Percentiles rank a stretch among this genome's conserved stretches.
phyloP scores from a whole-genome alignment of 129 eudicot genomes.

The Oenanthe sinensis region DNA sequence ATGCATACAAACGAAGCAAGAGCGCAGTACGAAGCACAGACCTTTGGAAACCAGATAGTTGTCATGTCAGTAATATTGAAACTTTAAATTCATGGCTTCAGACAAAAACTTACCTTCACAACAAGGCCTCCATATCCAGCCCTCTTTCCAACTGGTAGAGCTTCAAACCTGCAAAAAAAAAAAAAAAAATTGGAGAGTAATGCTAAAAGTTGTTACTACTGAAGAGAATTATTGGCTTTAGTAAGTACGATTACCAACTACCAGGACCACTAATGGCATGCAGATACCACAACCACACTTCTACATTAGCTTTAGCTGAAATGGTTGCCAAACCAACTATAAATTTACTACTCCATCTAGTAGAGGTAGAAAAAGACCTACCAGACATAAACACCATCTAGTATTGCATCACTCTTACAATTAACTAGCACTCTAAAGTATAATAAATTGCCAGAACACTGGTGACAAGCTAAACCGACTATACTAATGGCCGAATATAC shows the following conservation, averaged over 20 bases:
- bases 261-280: conserved; percentile 14
- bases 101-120: conserved; percentile 38
- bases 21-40: background rate
- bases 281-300: conserved; percentile 7
- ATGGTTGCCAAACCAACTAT: background rate
- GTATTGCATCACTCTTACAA: background rate
- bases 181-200: conserved; percentile 11
- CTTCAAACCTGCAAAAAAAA: conserved; percentile 52
- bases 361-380: background rate
- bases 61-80: background rate
- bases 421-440: background rate
- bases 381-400: background rate
- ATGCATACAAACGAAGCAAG: background rate
- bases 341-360: background rate
- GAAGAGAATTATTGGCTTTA: background rate
- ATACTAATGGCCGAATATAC: background rate
- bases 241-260: background rate
- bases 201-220: background rate
- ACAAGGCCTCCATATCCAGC: conserved; percentile 37
- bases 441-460: background rate
- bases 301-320: background rate
- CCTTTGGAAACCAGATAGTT: background rate
- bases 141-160: conserved; percentile 31
- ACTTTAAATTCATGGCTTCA: background rate
- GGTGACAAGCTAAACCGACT: background rate